These are phyloP conservation scores for Calonectria naviculata DNA, from an alignment of 2,329 filamentous ascomycete species.

Conservation along the genomic window DNA sequence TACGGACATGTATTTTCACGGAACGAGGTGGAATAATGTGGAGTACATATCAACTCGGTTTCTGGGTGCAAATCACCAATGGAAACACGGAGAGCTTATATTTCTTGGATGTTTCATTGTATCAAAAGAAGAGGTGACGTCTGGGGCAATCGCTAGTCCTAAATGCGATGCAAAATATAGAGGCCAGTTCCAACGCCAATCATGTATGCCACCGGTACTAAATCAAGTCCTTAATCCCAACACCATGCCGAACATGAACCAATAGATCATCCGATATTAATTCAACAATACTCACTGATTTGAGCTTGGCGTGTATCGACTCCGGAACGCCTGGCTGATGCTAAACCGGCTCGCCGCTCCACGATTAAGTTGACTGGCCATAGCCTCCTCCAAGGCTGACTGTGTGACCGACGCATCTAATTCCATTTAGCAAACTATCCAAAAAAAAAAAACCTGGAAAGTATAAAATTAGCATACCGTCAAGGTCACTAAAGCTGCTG, in stretches of 20 bases:
- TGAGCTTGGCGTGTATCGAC: constrained; percentile 63
- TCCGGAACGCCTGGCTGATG: constrained; percentile 74
- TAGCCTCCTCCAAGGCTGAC: constrained; percentile 81
- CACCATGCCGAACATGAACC: constrained; percentile 33
- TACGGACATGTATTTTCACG: neutral
- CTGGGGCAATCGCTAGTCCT: constrained; percentile 22
- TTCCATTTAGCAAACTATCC: constrained; percentile 10
- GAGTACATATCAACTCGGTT: neutral
- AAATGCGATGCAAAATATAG: constrained; percentile 16
- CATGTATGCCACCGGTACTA: constrained; percentile 29
- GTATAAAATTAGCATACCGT: constrained; percentile 62
- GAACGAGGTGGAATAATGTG: neutral
- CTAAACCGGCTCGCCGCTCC: constrained; percentile 65
- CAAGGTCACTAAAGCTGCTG: constrained; percentile 87
- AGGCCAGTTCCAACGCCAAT: constrained; percentile 34
- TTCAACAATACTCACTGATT: constrained; percentile 37
- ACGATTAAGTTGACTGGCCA: constrained; percentile 66
- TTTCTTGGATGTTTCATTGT: constrained; percentile 4
- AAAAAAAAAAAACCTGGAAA: constrained; percentile 1
- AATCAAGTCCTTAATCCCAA: constrained; percentile 27
- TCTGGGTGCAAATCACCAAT: neutral
- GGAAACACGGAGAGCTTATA: neutral
- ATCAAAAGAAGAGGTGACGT: constrained; percentile 33
- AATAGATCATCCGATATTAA: constrained; percentile 18
- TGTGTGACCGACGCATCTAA: constrained; percentile 83